Base-by-base conservation (phyloP, 1,284 basidiomycete species). In the Omphalotus olearius region DNA sequence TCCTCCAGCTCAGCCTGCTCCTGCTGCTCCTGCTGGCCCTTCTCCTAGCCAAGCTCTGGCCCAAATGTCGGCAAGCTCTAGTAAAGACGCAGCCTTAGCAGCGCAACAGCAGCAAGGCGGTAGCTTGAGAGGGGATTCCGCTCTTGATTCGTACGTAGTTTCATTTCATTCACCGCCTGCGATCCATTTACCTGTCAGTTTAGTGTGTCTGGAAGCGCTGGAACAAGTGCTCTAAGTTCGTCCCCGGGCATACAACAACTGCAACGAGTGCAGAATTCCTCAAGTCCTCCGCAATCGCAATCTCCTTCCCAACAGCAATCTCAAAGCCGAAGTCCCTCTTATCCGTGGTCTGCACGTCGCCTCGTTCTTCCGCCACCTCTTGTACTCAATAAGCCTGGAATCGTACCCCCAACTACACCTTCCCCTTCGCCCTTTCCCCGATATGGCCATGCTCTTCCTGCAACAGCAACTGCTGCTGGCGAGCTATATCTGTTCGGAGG, bases 401-500 rank as follows among this genome's bases (percentile, higher is more conserved):
- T 79, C 50, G 74, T 71, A 2, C 75, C 79, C 30, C 78, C 82
- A 5, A 78, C 78, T 1, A 72, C 77, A 2, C 81, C 84, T 3
- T 88, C 87, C 0, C 85, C 87, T 0, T 83, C 84, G 18, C 97
- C 97, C 0, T 99, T 99, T 69, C 97, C 97, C 13, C 87, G 97
- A 50, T 99, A 99, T 65, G 97, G 97, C 10, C 93, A 98, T 63
- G 91, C 95, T 2, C 82, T 98, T n/a, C 96, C 97, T 18, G 82
- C 91, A 11, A 83, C 82, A 42, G 83, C 91, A 1, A 89, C 88
- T 10, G 66, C 82, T 16, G 82, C 77, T 6, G 96, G 96, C 20
- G 95, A 99, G 63, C 83, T 99, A 58, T 95, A 94, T 69, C 80
- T 99, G 53, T 99, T 99, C 63, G 97, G 97, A 60, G 97, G 97